A percentile compares a stretch with the other conserved stretches of the same genome.
Evolutionary conservation across 148 eudicot genomes (phyloP).

Genomic region (Cornus controversa): DNA sequence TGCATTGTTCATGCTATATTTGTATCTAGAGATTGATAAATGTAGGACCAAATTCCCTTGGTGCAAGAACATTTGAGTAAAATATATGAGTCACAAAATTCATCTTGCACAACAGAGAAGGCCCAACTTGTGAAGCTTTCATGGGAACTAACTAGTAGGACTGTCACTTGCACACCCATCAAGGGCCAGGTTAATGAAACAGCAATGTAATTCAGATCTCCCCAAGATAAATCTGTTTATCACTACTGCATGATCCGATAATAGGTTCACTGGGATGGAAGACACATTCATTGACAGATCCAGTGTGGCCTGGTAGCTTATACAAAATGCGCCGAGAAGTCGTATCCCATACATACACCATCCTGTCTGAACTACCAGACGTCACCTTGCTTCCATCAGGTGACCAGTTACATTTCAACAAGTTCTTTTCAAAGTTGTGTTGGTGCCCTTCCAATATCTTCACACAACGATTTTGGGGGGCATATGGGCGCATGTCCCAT

Average conservation of each 20-base stretch:
- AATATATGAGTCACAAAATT: neutral
- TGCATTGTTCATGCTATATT: neutral
- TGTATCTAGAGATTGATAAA: neutral
- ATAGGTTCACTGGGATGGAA: constrained; percentile 94
- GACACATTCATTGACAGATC: constrained; percentile 85
- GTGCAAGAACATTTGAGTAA: neutral
- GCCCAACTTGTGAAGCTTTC: neutral
- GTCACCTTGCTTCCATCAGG: constrained; percentile 97
- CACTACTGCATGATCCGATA: constrained; percentile 91
- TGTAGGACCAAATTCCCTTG: neutral
- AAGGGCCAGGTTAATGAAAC: neutral
- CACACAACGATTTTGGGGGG: constrained; percentile 93
- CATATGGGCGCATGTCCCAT: constrained; percentile 99
- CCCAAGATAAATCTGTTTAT: constrained; percentile 89
- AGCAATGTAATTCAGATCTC: constrained; percentile 45
- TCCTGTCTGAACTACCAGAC: constrained; percentile 90
- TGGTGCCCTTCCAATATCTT: constrained; percentile 94
- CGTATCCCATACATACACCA: constrained; percentile 98
- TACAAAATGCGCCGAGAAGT: constrained; percentile 82
- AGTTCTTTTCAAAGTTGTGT: constrained; percentile 89
- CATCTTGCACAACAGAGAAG: neutral
- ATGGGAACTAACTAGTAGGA: neutral
- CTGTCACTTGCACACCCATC: neutral
- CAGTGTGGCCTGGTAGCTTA: constrained; percentile 92
- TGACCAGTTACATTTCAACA: constrained; percentile 92